These are phyloP conservation scores for Pythium phragmitis DNA, from an alignment of 352 stramenopile genomes.

Conservation along the genomic window DNA sequence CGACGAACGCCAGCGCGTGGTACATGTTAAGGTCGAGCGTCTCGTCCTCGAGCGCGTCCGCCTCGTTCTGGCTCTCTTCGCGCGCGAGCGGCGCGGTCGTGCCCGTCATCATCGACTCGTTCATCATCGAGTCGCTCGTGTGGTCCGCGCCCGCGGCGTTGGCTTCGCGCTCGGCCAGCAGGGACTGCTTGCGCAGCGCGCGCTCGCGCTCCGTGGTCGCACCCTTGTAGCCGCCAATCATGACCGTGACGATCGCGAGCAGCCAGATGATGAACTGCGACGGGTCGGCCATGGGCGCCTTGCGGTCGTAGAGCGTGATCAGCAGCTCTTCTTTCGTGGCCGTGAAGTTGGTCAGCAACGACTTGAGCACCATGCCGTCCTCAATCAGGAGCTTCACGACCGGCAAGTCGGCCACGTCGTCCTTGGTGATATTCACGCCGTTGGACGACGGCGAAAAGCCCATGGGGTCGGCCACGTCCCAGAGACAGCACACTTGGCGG, in stretches of 20 bases:
- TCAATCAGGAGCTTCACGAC: conserved; percentile 72
- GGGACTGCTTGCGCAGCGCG: conserved; percentile 36
- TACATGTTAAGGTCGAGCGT: conserved; percentile 85
- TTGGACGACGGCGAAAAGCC: conserved; percentile 41
- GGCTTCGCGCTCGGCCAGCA: conserved; percentile 13
- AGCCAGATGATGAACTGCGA: conserved; percentile 76
- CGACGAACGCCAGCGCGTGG: conserved; percentile 90
- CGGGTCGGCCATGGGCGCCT: conserved; percentile 54
- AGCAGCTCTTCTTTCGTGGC: conserved; percentile 31
- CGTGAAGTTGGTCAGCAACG: conserved; percentile 29
- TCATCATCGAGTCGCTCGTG: conserved; percentile 34
- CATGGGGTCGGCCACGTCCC: conserved; percentile 77
- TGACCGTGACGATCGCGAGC: conserved; percentile 69
- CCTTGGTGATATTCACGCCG: conserved; percentile 34
- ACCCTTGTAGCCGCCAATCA: conserved; percentile 73
- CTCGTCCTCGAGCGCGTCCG: conserved; percentile 78
- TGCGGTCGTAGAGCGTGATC: conserved; percentile 67
- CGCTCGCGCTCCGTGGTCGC: conserved; percentile 64
- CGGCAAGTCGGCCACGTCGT: conserved; percentile 47
- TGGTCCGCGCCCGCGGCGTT: conserved; percentile 24
- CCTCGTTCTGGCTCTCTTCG: conserved; percentile 40
- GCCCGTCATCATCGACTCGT: conserved; percentile 31
- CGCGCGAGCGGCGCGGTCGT: conserved; percentile 35
- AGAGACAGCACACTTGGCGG: conserved; percentile 74
- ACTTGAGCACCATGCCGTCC: conserved; percentile 57